Evolutionary conservation across 768 basidiomycete species (phyloP).

Genomic region (Psilocybe subaeruginosa): DNA sequence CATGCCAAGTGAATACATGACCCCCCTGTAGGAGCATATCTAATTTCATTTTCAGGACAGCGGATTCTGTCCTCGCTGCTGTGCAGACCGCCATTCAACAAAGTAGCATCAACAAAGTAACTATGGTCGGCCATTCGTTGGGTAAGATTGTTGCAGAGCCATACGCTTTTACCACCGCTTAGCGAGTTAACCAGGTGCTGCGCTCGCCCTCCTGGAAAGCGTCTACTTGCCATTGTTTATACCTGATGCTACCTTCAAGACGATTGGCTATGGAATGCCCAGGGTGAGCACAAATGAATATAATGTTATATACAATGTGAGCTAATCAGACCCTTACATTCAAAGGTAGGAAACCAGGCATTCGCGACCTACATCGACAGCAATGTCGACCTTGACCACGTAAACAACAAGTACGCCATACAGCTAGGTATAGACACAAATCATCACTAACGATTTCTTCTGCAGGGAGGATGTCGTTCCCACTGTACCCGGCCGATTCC

Average conservation of each 20-base stretch:
- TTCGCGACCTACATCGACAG: conserved; percentile 62
- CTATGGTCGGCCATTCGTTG: conserved; percentile 47
- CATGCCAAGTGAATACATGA: conserved; percentile 39
- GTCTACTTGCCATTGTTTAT: conserved; percentile 58
- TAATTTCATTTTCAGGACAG: conserved; percentile 33
- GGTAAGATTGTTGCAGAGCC: conserved; percentile 27
- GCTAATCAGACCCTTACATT: background rate
- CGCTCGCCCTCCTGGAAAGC: conserved; percentile 47
- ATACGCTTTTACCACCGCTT: background rate
- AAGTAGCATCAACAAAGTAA: conserved; percentile 35
- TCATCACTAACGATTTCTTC: background rate
- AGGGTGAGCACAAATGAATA: conserved; percentile 31
- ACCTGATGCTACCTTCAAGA: conserved; percentile 37
- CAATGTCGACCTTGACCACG: conserved; percentile 46
- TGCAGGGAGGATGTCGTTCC: conserved; percentile 41
- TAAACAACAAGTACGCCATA: conserved; percentile 48
- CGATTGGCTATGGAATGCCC: conserved; percentile 46
- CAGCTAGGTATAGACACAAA: background rate
- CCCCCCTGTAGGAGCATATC: background rate
- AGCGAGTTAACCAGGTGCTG: conserved; percentile 29
- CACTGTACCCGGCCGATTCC: conserved; percentile 39
- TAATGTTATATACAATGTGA: background rate
- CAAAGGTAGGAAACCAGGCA: conserved; percentile 46
- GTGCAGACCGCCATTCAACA: conserved; percentile 37
- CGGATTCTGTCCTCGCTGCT: conserved; percentile 39